Percentiles rank a stretch among this genome's conserved stretches.
Conservation (phyloP, 371 early-diverging fungal genomes). For the Mucor ambiguus region DNA sequence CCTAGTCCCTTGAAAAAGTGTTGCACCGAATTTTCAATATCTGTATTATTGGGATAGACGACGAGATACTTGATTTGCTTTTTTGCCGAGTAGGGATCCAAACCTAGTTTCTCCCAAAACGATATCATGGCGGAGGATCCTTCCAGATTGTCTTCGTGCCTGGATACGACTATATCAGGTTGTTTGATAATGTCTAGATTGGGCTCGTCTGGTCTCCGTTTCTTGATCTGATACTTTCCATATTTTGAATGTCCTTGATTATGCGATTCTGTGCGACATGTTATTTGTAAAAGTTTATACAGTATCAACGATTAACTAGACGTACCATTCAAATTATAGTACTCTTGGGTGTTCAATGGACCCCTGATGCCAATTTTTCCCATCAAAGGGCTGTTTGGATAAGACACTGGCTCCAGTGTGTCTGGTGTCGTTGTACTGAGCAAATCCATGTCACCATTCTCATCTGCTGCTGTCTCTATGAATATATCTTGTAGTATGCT, state of each 20-base stretch:
- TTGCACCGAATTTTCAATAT: constrained; percentile 32
- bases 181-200: constrained; percentile 32
- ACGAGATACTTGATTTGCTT: constrained; percentile 34
- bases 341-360: constrained; percentile 34
- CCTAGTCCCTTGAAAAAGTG: constrained; percentile 51
- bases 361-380: constrained; percentile 30
- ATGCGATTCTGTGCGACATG: constrained; percentile 25
- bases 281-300: neutral
- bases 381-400: constrained; percentile 2
- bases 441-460: neutral
- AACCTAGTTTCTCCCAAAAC: constrained; percentile 46
- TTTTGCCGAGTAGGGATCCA: too few relatives aligned
- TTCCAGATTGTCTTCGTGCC: constrained; percentile 47
- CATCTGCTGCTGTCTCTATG: constrained; percentile 9
- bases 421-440: neutral
- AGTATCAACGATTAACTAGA: too few relatives aligned
- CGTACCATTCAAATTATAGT: constrained; percentile 31
- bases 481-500: constrained; percentile 34
- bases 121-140: constrained; percentile 46
- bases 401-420: constrained; percentile 4
- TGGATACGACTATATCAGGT: constrained; percentile 48
- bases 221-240: constrained; percentile 53
- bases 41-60: constrained; percentile 40
- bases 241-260: constrained; percentile 49
- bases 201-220: constrained; percentile 41